A percentile compares a stretch with the other conserved stretches of the same genome.
phyloP scores from a whole-genome alignment of 2,329 filamentous ascomycete species.

The Neonectria ditissima region DNA sequence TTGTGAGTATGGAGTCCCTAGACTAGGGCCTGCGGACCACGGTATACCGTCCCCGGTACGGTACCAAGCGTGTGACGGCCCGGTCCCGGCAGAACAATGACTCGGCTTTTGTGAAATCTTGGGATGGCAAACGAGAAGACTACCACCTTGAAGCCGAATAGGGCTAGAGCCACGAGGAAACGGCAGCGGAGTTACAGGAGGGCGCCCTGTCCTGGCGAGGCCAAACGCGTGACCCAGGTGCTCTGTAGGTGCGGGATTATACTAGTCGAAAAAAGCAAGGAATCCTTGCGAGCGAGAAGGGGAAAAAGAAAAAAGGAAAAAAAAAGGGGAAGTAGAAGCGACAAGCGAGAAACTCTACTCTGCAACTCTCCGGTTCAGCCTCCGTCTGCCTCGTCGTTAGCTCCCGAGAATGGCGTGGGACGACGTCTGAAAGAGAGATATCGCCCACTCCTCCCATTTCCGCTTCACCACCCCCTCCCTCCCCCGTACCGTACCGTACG shows the following conservation, averaged over 20 bases:
- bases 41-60: too few species aligned
- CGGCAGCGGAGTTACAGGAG: too few species aligned
- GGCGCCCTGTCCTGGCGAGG: not conserved
- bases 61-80: not conserved
- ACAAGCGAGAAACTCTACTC: not conserved
- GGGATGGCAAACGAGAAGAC: not conserved
- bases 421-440: not conserved
- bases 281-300: not conserved
- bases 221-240: not conserved
- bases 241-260: not conserved
- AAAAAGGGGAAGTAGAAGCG: not conserved
- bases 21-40: too few species aligned
- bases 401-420: not conserved
- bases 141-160: not conserved
- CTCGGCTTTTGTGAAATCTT: not conserved
- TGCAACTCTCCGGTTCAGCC: too few species aligned
- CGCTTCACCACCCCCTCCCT: too few species aligned
- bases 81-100: not conserved
- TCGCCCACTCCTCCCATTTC: too few species aligned
- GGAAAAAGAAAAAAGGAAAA: too few species aligned
- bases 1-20: too few species aligned
- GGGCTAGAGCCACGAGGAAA: not conserved
- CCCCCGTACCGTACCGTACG: too few species aligned
- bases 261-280: not conserved
- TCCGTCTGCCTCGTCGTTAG: not conserved